phyloP scores from a whole-genome alignment of 2,329 filamentous ascomycete species.

The Raffaelea ambrosiae region DNA sequence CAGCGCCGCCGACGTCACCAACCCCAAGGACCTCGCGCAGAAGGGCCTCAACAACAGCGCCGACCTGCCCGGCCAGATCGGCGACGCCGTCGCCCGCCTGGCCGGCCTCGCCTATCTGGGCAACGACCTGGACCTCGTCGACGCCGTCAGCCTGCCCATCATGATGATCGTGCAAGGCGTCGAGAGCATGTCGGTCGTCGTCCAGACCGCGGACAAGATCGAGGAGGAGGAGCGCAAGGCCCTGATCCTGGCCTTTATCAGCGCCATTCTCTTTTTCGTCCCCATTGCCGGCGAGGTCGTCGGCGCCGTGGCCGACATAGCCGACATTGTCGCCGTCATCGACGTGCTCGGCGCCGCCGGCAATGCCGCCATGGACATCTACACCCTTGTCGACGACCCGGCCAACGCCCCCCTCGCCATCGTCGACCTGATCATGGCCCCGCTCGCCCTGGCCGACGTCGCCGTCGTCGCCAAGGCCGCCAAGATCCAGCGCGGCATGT shows the following conservation, averaged over 20 bases:
- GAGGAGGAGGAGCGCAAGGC: conserved; percentile 17
- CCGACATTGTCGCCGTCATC: conserved; percentile 2
- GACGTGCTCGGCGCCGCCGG: conserved; percentile 3
- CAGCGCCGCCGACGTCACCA: conserved; percentile 9
- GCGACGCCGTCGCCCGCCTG: conserved; percentile 5
- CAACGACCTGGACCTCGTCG: conserved; percentile 11
- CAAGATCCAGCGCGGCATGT: conserved; percentile 1
- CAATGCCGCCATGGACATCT: conserved; percentile 10
- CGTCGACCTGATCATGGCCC: conserved; percentile 11
- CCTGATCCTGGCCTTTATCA: conserved; percentile 19
- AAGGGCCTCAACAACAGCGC: conserved; percentile 7
- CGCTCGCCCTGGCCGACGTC: conserved; percentile 10
- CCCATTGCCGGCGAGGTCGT: conserved; percentile 13
- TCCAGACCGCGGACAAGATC: conserved; percentile 16
- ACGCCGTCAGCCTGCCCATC: conserved; percentile 14
- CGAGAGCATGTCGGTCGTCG: conserved; percentile 15
- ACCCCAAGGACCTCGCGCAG: conserved; percentile 15
- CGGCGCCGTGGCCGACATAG: conserved; percentile 1
- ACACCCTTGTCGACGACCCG: conserved; percentile 10
- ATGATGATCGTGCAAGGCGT: conserved; percentile 13
- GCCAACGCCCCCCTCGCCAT: conserved; percentile 12
- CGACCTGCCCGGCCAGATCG: no score
- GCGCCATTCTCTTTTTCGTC: conserved; percentile 19
- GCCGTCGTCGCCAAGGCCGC: conserved; percentile 6
- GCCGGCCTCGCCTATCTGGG: background rate